Conservation (phyloP, 805 yeast species). For the Scheffersomyces spartinae region DNA sequence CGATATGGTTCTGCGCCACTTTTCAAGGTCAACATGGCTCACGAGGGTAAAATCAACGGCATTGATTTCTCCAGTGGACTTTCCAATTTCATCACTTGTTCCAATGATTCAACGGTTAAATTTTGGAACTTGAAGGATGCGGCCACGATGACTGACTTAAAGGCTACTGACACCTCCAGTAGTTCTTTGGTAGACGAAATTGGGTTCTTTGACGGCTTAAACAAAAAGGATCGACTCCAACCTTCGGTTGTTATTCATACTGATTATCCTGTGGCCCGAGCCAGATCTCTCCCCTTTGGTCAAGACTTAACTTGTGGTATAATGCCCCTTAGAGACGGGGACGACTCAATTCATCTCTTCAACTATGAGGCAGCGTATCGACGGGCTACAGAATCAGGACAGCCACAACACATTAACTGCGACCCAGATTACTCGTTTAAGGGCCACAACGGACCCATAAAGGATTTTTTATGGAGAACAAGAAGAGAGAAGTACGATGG, state of each 20-base stretch:
- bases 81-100: conserved; percentile 62
- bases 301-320: conserved; percentile 61
- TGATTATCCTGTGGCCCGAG: conserved; percentile 80
- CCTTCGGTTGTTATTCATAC: conserved; percentile 56
- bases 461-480: conserved; percentile 81
- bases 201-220: no score
- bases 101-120: conserved; percentile 77
- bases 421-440: conserved; percentile 50
- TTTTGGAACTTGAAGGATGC: conserved; percentile 58
- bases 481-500: conserved; percentile 29
- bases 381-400: conserved; percentile 12
- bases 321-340: conserved; percentile 86
- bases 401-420: conserved; percentile 13
- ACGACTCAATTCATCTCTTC: conserved; percentile 47
- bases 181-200: no score
- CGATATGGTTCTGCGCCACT: conserved; percentile 75
- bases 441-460: conserved; percentile 78
- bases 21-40: conserved; percentile 52
- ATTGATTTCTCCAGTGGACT: conserved; percentile 63
- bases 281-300: conserved; percentile 85
- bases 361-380: conserved; percentile 29
- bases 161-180: no score
- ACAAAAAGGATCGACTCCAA: conserved; percentile 6
- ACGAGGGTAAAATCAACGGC: conserved; percentile 80
- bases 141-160: conserved; percentile 9